Percentiles rank a stretch among this genome's conserved stretches.
Conservation (phyloP, 2,329 filamentous ascomycete genomes). For the Cercospora zeae-maydis region DNA sequence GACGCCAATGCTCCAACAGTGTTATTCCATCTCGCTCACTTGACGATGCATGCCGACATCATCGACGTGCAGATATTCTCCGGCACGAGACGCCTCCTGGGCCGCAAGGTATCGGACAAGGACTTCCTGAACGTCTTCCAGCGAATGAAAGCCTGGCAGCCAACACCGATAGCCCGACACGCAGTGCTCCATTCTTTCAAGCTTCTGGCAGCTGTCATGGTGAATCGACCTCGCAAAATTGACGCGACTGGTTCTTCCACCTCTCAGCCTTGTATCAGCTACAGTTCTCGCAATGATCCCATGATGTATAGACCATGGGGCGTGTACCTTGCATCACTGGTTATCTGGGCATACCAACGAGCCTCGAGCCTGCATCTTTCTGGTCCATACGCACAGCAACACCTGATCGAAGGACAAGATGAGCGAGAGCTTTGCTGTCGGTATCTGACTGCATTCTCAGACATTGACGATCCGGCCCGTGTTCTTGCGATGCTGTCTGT, state of each 20-base stretch:
- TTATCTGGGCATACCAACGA: conserved; percentile 90
- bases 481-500: conserved; percentile 69
- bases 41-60: conserved; percentile 94
- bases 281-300: conserved; percentile 81
- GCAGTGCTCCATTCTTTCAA: conserved; percentile 87
- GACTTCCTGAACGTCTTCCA: conserved; percentile 76
- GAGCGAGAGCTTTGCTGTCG: conserved; percentile 19
- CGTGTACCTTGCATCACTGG: conserved; percentile 80
- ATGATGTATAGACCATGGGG: conserved; percentile 89
- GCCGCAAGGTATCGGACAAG: conserved; percentile 73
- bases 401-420: conserved; percentile 60
- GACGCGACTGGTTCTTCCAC: conserved; percentile 37
- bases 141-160: conserved; percentile 84
- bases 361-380: conserved; percentile 43
- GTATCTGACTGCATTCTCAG: conserved; percentile 22
- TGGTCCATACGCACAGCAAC: conserved; percentile 39
- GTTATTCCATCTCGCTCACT: conserved; percentile 85
- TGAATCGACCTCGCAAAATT: conserved; percentile 44
- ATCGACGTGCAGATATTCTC: conserved; percentile 94
- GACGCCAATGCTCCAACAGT: conserved; percentile 65
- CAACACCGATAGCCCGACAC: conserved; percentile 76
- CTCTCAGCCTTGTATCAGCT: conserved; percentile 40
- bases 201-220: conserved; percentile 74
- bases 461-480: conserved; percentile 66
- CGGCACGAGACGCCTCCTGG: conserved; percentile 75